Base-by-base conservation (phyloP, 2,329 filamentous ascomycete genomes). In the Paraconiothyrium sp. region DNA sequence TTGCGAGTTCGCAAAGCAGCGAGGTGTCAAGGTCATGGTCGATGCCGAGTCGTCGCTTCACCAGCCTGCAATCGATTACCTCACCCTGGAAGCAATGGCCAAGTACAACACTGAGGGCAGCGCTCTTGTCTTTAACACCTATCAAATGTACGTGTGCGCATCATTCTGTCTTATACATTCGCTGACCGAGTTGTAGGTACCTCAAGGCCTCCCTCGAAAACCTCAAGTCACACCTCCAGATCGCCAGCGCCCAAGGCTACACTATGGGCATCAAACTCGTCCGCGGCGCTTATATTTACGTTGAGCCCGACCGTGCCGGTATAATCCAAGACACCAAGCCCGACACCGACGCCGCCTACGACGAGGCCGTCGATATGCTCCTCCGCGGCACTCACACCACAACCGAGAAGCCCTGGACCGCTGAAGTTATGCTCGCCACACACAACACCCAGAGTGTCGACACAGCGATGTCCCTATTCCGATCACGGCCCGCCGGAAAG, bases 361-460 rank as follows among this genome's bases (percentile, higher is more conserved):
- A 57, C 16, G 34, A 50, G 10, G 55, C 55, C 22, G 55, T 50
- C 20, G 55, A 50, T n/a, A 50, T 57, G 55, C 55, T 57, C 32
- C 20, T 57, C 32, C 44, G 35, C 34, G 44, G 55, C 34, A 32
- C 46, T 4, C 34, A 22, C 55, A 22, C 34, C 35, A 22, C 30
- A 2, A 8, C 30, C 22, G 11, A 22, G 2, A 50, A 57, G 35
- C 55, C 55, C 44, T 57, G 55, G 55, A 43, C 20, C 8, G 55
- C 55, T 2, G 55, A 57, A 35, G 55, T 57, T 37, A 57, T 57
- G 55, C 44, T 57, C 24, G 55, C 55, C 27, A 57, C 55, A 5
- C 55, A 57, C 46, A 57, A 57, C 44, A 50, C 20, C 1, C 46
- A 50, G 35, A 57, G 55, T 35, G 55, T 57, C 44, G 55, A 57